Evolutionary conservation across 1,284 basidiomycete genomes (phyloP), one percentile per base, ranked within the genome.

Genomic region (Ustilago curta): DNA sequence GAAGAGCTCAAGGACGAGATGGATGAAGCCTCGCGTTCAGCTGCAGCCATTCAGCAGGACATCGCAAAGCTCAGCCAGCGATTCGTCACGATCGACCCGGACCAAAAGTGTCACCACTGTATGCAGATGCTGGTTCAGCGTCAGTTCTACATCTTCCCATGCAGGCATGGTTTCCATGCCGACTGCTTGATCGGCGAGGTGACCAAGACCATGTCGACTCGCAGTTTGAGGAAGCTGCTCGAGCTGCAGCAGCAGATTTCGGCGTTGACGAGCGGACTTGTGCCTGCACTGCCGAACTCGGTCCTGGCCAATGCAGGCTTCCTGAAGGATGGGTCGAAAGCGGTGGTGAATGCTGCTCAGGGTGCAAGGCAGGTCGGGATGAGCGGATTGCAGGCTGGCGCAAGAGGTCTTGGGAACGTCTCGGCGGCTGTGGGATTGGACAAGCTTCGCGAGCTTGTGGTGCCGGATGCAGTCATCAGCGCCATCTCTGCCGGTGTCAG

Each of bases 111-210:
- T 82, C 91, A 91, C 25, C 88, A 89, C 43, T 99, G 97, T 86
- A 88, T 89, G 14, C 88, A 90, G 67, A 87, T 90, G 40, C 87
- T 99, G 57, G 86, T 97, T 52, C 91, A 91, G 29, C 88, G 97
- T 63, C 95, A 97, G 83, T 98, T 98, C 85, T 99, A 99, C 86
- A 93, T 97, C 50, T 99, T 99, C 87, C 95, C 95, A 11, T 99
- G 97, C 86, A 93, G 95, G 79, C 95, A 97, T 83, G 90, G 91
- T 11, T 97, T 84, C 71, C 84, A 85, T 52, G 84, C 81, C 4
- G 85, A 85, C 60, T 85, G 84, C 50, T 64, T 85, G 43, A 81
- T 85, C 23, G 68, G 77, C 4, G 70, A 83, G 48, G 82, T 81
- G 58, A 83, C 82, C 25, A 72, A 69, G 60, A 75, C 72, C 42